Conservation (phyloP, 2,329 filamentous ascomycete species). For the Clonostachys solani region DNA sequence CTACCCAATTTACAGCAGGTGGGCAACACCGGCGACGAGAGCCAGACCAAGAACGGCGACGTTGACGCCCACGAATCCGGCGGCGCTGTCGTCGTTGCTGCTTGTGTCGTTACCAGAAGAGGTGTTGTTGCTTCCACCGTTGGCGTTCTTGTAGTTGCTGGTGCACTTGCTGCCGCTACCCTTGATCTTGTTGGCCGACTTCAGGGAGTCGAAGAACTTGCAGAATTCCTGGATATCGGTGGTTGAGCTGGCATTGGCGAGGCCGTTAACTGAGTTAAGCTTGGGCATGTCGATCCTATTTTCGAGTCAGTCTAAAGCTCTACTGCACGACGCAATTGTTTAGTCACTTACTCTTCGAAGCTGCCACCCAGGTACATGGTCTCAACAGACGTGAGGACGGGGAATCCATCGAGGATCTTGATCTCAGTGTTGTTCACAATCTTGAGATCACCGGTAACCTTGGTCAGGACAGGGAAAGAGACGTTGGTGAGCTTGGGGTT, state of each 20-base stretch:
- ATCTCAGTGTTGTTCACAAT: constrained; percentile 89
- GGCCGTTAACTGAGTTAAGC: constrained; percentile 65
- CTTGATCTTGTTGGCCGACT: constrained; percentile 29
- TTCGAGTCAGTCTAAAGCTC: not conserved
- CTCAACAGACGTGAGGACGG: constrained; percentile 66
- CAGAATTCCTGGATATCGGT: constrained; percentile 54
- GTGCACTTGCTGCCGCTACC: constrained; percentile 43
- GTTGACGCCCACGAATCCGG: constrained; percentile 41
- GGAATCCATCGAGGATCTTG: constrained; percentile 60
- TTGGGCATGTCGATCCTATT: constrained; percentile 66
- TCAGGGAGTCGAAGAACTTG: constrained; percentile 40
- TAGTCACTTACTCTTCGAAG: constrained; percentile 67
- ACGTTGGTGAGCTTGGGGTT: constrained; percentile 67
- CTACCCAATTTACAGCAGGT: constrained; percentile 41
- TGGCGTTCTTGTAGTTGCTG: constrained; percentile 43
- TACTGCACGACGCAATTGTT: not conserved
- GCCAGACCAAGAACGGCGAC: constrained; percentile 40
- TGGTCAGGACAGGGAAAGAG: constrained; percentile 64
- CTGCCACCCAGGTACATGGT: constrained; percentile 82
- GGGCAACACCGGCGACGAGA: constrained; percentile 39
- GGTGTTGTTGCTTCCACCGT: constrained; percentile 16
- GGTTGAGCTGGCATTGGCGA: constrained; percentile 66
- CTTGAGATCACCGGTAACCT: constrained; percentile 73
- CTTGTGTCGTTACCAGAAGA: constrained; percentile 17
- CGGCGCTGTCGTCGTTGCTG: constrained; percentile 30